phyloP scores from a whole-genome alignment of 2,329 filamentous ascomycete species.

The Diaporthe sp. region DNA sequence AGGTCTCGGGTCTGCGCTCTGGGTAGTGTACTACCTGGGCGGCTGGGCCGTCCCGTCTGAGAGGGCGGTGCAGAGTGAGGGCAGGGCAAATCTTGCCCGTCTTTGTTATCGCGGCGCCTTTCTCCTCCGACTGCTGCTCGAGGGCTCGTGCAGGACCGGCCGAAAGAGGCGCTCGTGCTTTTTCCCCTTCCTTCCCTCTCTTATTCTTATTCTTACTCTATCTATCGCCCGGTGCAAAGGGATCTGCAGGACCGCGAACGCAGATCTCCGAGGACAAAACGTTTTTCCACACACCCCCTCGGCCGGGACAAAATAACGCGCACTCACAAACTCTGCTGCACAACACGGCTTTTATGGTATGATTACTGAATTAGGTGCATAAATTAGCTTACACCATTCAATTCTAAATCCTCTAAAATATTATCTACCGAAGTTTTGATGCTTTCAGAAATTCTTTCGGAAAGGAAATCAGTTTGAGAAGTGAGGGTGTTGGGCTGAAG shows the following conservation, averaged over 20 bases:
- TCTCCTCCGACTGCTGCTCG: neutral
- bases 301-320: too few species aligned
- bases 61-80: neutral
- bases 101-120: neutral
- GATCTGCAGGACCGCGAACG: neutral
- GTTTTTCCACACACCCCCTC: slow-evolving; percentile 12
- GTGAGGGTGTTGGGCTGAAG: too few species aligned
- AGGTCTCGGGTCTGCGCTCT: neutral
- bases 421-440: too few species aligned
- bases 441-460: too few species aligned
- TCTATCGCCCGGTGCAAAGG: neutral
- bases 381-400: too few species aligned
- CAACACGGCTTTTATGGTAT: too few species aligned
- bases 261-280: slow-evolving; percentile 25
- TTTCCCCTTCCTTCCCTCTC: neutral
- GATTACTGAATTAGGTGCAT: too few species aligned
- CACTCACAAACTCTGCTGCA: too few species aligned
- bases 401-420: too few species aligned
- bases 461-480: too few species aligned
- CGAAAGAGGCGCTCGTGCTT: neutral
- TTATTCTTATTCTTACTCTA: neutral
- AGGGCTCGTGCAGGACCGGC: neutral
- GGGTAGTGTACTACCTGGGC: neutral
- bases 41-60: slow-evolving; percentile 29
- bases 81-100: slow-evolving; percentile 9